A percentile compares a stretch with the other conserved stretches of the same genome.
phyloP scores from a whole-genome alignment of 495 filamentous ascomycete genomes.

The Aspergillus egyptiacus region DNA sequence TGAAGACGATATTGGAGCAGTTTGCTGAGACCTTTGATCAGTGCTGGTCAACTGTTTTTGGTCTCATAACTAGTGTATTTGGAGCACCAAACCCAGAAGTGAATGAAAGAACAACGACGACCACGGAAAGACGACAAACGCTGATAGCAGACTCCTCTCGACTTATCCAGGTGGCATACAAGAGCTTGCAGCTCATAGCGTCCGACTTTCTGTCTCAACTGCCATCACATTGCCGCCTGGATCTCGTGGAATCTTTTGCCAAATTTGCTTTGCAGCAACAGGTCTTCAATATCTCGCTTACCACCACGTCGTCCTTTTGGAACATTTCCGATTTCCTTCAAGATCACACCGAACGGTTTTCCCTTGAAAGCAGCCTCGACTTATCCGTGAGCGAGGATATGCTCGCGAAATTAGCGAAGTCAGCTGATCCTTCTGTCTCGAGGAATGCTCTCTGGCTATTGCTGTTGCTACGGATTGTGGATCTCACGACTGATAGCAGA shows the following conservation, averaged over 20 bases:
- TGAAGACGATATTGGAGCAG: constrained; percentile 79
- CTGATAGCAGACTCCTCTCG: constrained; percentile 56
- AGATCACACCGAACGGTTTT: constrained; percentile 39
- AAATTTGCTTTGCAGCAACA: constrained; percentile 81
- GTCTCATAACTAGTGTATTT: constrained; percentile 81
- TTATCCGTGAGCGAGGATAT: constrained; percentile 37
- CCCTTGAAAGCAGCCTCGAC: constrained; percentile 38
- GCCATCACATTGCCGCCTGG: constrained; percentile 70
- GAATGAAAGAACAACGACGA: constrained; percentile 13
- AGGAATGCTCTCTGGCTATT: constrained; percentile 72
- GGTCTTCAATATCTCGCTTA: constrained; percentile 92
- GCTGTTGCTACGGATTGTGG: constrained; percentile 69
- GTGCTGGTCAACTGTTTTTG: constrained; percentile 82
- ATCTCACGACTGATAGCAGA: constrained; percentile 68
- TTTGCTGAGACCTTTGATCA: constrained; percentile 75
- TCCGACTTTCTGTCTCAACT: constrained; percentile 85
- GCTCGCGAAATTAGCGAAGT: constrained; percentile 30
- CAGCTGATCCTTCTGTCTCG: constrained; percentile 35
- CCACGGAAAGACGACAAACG: constrained; percentile 17
- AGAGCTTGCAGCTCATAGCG: constrained; percentile 83
- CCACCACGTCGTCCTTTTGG: constrained; percentile 92
- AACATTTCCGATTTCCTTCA: constrained; percentile 83
- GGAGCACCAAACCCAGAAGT: constrained; percentile 31
- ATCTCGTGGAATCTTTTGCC: constrained; percentile 81
- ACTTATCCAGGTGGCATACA: constrained; percentile 78